A percentile compares a stretch with the other conserved stretches of the same genome.
Conservation (phyloP, 179 eudicot species). For the Amaranthus tricolor region DNA sequence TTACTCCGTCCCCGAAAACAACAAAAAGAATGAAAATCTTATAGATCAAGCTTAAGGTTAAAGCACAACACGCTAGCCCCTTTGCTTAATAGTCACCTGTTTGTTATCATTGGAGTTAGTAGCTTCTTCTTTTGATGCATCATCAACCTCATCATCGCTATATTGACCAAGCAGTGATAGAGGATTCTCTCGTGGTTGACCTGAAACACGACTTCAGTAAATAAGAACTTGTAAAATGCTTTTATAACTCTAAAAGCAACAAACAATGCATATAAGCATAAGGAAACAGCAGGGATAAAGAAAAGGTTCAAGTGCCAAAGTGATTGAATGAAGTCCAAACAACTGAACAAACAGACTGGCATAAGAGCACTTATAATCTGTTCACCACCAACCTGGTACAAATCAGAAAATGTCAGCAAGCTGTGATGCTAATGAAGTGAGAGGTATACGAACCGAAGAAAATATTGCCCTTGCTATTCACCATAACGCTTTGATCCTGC, state of each 20-base stretch:
- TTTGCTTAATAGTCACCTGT: slow-evolving; percentile 44
- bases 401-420: slow-evolving; percentile 50
- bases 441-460: slow-evolving; percentile 93
- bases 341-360: slow-evolving; percentile 23
- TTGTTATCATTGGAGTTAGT: slow-evolving; percentile 31
- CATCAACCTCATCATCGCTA: slow-evolving; percentile 90
- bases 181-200: slow-evolving; percentile 70
- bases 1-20: neutral
- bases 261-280: slow-evolving; percentile 4
- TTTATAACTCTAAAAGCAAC: slow-evolving; percentile 14
- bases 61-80: slow-evolving; percentile 1
- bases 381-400: slow-evolving; percentile 61
- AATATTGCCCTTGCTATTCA: slow-evolving; percentile 49
- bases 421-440: slow-evolving; percentile 64
- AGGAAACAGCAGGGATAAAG: neutral
- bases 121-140: slow-evolving; percentile 45
- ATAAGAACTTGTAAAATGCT: slow-evolving; percentile 17
- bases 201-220: slow-evolving; percentile 47
- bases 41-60: neutral
- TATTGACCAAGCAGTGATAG: slow-evolving; percentile 86
- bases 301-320: slow-evolving; percentile 17
- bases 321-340: slow-evolving; percentile 23
- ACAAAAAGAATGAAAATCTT: neutral
- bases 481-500: slow-evolving; percentile 63
- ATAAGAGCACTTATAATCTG: slow-evolving; percentile 31